Evolutionary conservation across 768 basidiomycete species (phyloP).

Genomic region (Lentinula lateritia): DNA sequence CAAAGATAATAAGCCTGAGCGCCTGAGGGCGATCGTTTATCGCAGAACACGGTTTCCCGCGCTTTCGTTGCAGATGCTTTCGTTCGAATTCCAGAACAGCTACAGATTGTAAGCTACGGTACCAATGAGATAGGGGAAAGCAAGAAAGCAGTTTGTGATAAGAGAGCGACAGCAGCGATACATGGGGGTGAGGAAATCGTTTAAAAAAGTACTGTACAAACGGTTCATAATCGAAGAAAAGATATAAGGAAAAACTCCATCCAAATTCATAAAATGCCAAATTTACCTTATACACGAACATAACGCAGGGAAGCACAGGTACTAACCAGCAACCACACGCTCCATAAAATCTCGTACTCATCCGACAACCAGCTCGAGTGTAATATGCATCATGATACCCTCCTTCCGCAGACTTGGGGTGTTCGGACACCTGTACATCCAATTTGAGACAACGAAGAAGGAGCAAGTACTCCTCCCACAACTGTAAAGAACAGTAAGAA

Average conservation of each 20-base stretch:
- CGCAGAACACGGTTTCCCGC: too few relatives aligned
- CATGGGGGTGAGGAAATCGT: background rate
- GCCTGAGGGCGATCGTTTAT: too few relatives aligned
- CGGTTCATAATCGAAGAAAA: background rate
- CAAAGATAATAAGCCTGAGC: too few relatives aligned
- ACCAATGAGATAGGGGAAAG: too few relatives aligned
- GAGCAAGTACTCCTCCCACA: background rate
- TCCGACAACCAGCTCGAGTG: background rate
- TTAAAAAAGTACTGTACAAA: background rate
- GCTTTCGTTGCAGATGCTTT: too few relatives aligned
- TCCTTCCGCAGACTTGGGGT: background rate
- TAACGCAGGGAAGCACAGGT: too few relatives aligned
- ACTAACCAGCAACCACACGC: background rate
- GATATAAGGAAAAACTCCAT: background rate
- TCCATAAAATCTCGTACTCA: background rate
- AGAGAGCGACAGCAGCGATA: background rate
- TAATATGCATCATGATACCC: background rate
- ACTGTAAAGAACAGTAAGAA: background rate
- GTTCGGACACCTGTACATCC: background rate
- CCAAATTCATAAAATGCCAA: background rate
- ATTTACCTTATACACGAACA: background rate
- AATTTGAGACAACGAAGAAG: background rate
- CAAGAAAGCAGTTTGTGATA: background rate
- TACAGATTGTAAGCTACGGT: too few relatives aligned
- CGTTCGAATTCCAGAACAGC: too few relatives aligned